Percentiles rank a stretch among this genome's conserved stretches.
phyloP scores from a whole-genome alignment of 1,284 basidiomycete species.

The Albatrellus sp. region DNA sequence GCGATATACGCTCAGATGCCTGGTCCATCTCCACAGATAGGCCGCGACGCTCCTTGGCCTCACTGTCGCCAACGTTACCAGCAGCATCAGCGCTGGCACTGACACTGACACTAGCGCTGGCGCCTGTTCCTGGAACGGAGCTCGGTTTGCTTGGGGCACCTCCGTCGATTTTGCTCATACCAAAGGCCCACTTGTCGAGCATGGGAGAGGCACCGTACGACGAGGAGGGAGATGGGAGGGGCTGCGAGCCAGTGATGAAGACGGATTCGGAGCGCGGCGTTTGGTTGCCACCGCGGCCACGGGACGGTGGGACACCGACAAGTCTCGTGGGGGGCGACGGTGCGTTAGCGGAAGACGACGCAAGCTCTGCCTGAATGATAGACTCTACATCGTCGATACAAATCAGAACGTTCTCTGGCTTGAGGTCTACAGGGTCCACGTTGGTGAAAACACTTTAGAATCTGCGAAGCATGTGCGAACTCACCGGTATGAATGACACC shows the following conservation, averaged over 20 bases:
- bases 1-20: conserved; percentile 48
- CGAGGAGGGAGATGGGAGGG: conserved; percentile 72
- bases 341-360: conserved; percentile 30
- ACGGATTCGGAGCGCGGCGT: conserved; percentile 84
- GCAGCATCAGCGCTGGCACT: background rate
- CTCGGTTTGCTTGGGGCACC: conserved; percentile 7
- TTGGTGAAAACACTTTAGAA: conserved; percentile 5
- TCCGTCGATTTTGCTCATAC: conserved; percentile 72
- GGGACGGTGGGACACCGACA: conserved; percentile 90
- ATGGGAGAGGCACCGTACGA: conserved; percentile 58
- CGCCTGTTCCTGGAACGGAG: background rate
- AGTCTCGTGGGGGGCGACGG: conserved; percentile 60
- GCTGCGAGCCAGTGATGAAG: conserved; percentile 92
- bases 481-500: conserved; percentile 84
- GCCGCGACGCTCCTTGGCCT: conserved; percentile 12
- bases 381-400: conserved; percentile 95
- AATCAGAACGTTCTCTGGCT: conserved; percentile 97
- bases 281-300: conserved; percentile 94
- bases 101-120: conserved; percentile 6
- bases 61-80: conserved; percentile 11
- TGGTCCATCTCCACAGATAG: conserved; percentile 22
- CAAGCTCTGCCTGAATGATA: conserved; percentile 83
- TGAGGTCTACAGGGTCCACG: conserved; percentile 52
- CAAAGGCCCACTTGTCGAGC: conserved; percentile 87
- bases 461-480: conserved; percentile 17